A percentile compares a stretch with the other conserved stretches of the same genome.
Conservation (phyloP, 139 green algal species). For the Auxenochlorella pyrenoidosa region DNA sequence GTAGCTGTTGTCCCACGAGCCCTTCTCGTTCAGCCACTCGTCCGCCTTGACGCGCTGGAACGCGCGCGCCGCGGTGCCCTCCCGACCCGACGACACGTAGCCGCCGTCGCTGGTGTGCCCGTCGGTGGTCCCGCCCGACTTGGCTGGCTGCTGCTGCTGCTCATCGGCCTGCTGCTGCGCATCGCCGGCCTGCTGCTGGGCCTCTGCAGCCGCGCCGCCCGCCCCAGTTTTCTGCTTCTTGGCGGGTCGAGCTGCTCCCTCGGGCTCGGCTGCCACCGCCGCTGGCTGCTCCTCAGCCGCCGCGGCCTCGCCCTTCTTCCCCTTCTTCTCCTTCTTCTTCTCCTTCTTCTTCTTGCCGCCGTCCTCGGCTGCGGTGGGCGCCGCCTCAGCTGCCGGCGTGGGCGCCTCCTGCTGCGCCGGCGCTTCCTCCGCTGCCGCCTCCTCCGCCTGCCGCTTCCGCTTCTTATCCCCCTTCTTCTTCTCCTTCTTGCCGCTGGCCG, state of each 20-base stretch:
- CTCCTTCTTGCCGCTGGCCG: slow-evolving; percentile 25
- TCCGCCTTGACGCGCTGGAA: slow-evolving; percentile 88
- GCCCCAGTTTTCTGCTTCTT: slow-evolving; percentile 6
- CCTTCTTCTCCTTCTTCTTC: neutral
- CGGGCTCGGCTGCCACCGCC: neutral
- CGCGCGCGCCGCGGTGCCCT: slow-evolving; percentile 51
- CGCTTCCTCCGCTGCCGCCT: neutral
- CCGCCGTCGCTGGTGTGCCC: slow-evolving; percentile 8
- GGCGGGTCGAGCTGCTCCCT: neutral
- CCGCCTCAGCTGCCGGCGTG: neutral
- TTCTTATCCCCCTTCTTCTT: slow-evolving; percentile 34
- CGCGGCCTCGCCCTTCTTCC: neutral
- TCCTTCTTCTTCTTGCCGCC: neutral
- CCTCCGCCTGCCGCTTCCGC: slow-evolving; percentile 7
- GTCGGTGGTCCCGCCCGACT: neutral
- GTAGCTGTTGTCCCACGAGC: slow-evolving; percentile 81
- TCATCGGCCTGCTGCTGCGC: neutral
- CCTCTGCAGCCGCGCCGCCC: neutral
- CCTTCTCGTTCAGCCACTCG: slow-evolving; percentile 87
- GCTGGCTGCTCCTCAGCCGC: neutral
- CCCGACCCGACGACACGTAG: slow-evolving; percentile 21
- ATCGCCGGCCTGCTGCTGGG: neutral
- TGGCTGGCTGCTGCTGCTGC: neutral
- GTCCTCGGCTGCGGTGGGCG: neutral
- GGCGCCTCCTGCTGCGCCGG: neutral